Percentiles rank a stretch among this genome's conserved stretches.
Conservation (phyloP, 371 early-diverging fungal genomes). For the Syncephalastrum racemosum region DNA sequence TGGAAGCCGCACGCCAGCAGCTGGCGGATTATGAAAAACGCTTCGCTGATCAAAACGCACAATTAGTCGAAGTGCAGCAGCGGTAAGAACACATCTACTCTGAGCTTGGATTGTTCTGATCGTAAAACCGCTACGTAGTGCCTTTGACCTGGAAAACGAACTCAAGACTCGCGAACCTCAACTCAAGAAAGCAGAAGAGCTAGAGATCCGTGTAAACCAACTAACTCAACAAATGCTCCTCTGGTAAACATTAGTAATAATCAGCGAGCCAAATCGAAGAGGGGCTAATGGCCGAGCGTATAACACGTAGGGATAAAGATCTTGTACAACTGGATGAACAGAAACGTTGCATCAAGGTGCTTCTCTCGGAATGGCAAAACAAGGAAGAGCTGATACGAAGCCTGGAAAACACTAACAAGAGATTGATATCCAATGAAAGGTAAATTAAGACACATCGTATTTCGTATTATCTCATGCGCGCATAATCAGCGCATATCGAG, state of each 20-base stretch:
- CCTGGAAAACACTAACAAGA: constrained; percentile 32
- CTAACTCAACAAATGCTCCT: constrained; percentile 59
- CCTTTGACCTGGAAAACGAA: constrained; percentile 54
- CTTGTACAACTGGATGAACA: constrained; percentile 42
- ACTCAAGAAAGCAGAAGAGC: constrained; percentile 49
- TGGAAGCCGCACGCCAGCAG: constrained; percentile 46
- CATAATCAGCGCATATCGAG: not conserved
- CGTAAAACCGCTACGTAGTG: constrained; percentile 22
- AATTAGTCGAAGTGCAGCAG: constrained; percentile 34
- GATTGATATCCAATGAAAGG: constrained; percentile 23
- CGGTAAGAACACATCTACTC: constrained; percentile 14
- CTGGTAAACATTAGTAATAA: constrained; percentile 30
- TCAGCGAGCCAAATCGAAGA: too few species aligned
- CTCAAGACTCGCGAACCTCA: constrained; percentile 50
- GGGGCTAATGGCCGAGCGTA: too few species aligned
- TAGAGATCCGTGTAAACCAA: constrained; percentile 57
- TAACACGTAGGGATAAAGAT: constrained; percentile 31
- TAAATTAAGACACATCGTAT: constrained; percentile 1
- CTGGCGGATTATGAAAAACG: constrained; percentile 41
- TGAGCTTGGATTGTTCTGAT: not conserved
- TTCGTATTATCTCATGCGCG: not conserved
- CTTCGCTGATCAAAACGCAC: constrained; percentile 23
- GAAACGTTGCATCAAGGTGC: constrained; percentile 38
- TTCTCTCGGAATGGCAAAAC: constrained; percentile 45
- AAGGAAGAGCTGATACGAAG: constrained; percentile 44